Base-by-base conservation (phyloP, 345 rosid species). In the Populus pruinosa region DNA sequence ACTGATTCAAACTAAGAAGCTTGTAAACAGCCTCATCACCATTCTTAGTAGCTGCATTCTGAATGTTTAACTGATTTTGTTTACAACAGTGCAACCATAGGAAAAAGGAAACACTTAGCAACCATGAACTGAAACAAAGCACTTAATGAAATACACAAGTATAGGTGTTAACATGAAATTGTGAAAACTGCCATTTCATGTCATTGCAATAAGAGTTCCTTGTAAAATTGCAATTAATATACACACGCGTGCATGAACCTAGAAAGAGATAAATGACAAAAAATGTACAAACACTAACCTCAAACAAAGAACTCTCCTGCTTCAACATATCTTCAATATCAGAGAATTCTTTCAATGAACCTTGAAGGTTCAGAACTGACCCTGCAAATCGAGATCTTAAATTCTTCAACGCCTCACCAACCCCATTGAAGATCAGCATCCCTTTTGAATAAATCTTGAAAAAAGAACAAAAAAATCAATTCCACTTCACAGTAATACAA, bases 321-420 rank as follows among this genome's bases (percentile, higher is more conserved):
- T 84, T 86, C 87, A 96, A 80, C 87, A 92, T 89, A 80, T 89
- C 90, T 77, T 89, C 88, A 67, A 91, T 81, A 74, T 78, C 89
- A 79, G 88, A 79, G 72, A 93, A 89, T 47, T 71, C 78, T 86
- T 87, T 85, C 14, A 75, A 62, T 56, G 86, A 82, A 71, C 88
- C 89, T 18, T 56, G 82, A 72, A 86, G 88, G 73, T 86, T 88
- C 59, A 85, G 82, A 82, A 70, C 78, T 66, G 86, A 85, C 71
- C 89, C 90, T 35, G 59, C 53, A 77, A 86, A 84, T 74, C 75
- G 87, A 59, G 86, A 71, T 79, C 80, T 81, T 76, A 91, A 81
- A 84, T 80, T 87, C 81, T 82, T 87, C 83, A 96, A 84, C 77
- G 83, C 77, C 79, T 82, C 69, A 76, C 70, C 80, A 81, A 91